Percentiles rank a stretch among this genome's conserved stretches.
Evolutionary conservation across 1,139 yeast species (phyloP).

Genomic region (Saccharomyces pastorianus): DNA sequence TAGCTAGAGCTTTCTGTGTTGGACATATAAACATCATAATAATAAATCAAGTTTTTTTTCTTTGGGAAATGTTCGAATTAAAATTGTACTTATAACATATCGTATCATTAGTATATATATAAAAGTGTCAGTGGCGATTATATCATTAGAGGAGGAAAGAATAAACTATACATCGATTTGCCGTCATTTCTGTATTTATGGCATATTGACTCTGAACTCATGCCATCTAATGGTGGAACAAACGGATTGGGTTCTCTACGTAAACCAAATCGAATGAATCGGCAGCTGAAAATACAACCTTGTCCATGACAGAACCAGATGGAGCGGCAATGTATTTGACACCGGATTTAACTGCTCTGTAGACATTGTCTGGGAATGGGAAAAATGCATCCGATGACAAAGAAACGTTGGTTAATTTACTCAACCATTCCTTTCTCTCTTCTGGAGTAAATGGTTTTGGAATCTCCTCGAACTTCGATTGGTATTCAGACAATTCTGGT

Average conservation of each 20-base stretch:
- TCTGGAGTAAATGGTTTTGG: slow-evolving; percentile 76
- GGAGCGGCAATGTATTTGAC: slow-evolving; percentile 95
- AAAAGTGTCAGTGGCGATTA: neutral
- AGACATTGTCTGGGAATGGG: slow-evolving; percentile 99
- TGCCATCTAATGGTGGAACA: slow-evolving; percentile 77
- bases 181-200: neutral
- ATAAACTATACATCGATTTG: neutral
- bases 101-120: neutral
- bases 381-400: slow-evolving; percentile 95
- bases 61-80: neutral
- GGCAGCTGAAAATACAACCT: slow-evolving; percentile 92
- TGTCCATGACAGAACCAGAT: slow-evolving; percentile 95
- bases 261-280: slow-evolving; percentile 80
- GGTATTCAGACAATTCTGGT: slow-evolving; percentile 90
- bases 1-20: neutral
- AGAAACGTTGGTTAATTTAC: slow-evolving; percentile 74
- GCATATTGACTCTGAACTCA: neutral
- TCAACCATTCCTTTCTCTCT: slow-evolving; percentile 84
- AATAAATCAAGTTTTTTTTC: neutral
- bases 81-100: neutral
- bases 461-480: slow-evolving; percentile 71
- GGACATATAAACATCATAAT: neutral
- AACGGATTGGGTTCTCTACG: slow-evolving; percentile 90
- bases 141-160: neutral
- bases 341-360: slow-evolving; percentile 94